Conservation (phyloP, 371 early-diverging fungal genomes). For the Mucor racemosus region DNA sequence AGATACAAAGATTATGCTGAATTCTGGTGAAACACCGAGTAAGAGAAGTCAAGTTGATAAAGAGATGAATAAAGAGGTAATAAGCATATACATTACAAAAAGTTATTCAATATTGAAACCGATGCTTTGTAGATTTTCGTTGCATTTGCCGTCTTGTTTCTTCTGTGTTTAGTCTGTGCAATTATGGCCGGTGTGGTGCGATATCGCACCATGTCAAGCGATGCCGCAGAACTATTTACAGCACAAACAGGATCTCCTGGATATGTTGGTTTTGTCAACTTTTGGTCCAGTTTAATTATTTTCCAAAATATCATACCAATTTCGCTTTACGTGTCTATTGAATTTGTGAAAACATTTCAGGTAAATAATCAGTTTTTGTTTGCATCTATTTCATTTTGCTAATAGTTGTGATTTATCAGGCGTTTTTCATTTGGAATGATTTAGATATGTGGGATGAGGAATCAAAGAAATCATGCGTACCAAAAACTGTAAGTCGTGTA, state of each 20-base stretch:
- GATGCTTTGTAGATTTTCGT: slow-evolving; percentile 55
- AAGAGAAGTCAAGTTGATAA: slow-evolving; percentile 92
- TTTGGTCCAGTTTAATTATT: slow-evolving; percentile 83
- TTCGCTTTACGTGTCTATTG: slow-evolving; percentile 94
- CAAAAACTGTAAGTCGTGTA: slow-evolving; percentile 61
- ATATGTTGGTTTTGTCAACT: slow-evolving; percentile 61
- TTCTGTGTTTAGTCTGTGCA: slow-evolving; percentile 76
- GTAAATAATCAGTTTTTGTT: slow-evolving; percentile 58
- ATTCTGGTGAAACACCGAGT: slow-evolving; percentile 83
- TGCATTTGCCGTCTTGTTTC: slow-evolving; percentile 78
- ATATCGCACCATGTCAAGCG: slow-evolving; percentile 30
- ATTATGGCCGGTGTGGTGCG: slow-evolving; percentile 65
- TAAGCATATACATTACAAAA: slow-evolving; percentile 37
- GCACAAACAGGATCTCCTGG: slow-evolving; percentile 40
- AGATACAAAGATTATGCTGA: slow-evolving; percentile 92
- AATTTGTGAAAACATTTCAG: slow-evolving; percentile 80
- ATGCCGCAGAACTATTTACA: slow-evolving; percentile 40
- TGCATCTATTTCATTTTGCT: not conserved
- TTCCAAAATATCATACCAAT: slow-evolving; percentile 97
- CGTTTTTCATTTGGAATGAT: slow-evolving; percentile 87
- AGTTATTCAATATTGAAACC: no score
- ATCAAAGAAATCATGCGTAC: slow-evolving; percentile 69
- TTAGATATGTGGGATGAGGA: slow-evolving; percentile 83
- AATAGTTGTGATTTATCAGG: slow-evolving; percentile 45
- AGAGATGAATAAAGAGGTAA: slow-evolving; percentile 85